A percentile compares a stretch with the other conserved stretches of the same genome.
Conservation (phyloP, 352 stramenopile species). For the Globisporangium splendens region DNA sequence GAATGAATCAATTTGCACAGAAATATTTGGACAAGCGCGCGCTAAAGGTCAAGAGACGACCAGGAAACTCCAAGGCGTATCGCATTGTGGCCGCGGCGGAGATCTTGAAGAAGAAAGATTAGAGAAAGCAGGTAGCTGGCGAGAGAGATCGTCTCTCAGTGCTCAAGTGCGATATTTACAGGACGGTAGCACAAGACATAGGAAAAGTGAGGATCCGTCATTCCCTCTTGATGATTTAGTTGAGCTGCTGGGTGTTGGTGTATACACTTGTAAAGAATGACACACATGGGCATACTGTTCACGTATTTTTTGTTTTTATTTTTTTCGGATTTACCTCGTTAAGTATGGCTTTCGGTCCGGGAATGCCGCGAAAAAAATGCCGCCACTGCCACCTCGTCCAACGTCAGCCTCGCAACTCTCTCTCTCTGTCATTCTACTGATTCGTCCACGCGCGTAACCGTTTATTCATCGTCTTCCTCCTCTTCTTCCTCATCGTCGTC, state of each 20-base stretch:
- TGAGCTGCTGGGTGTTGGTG: background rate
- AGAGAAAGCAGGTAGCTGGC: background rate
- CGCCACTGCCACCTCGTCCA: background rate
- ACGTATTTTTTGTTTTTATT: constrained; percentile 4
- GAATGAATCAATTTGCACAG: constrained; percentile 19
- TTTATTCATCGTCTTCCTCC: constrained; percentile 39
- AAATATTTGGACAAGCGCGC: constrained; percentile 89
- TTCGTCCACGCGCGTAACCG: background rate
- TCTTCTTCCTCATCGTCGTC: constrained; percentile 81
- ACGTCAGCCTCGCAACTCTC: background rate
- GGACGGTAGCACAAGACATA: no score
- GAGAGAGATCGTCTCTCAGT: no score
- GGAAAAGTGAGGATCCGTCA: no score
- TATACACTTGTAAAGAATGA: background rate
- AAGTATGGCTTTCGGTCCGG: background rate
- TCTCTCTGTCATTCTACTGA: constrained; percentile 11
- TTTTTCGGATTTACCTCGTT: constrained; percentile 3
- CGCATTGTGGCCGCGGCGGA: constrained; percentile 76
- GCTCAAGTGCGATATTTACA: no score
- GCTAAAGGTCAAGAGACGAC: constrained; percentile 90
- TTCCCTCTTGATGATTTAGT: no score
- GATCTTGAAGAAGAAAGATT: constrained; percentile 56
- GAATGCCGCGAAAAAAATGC: no score
- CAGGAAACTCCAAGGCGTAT: constrained; percentile 86
- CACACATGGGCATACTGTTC: background rate